Evolutionary conservation across 306 rosid species (phyloP).

Genomic region (Phaseolus lunatus): DNA sequence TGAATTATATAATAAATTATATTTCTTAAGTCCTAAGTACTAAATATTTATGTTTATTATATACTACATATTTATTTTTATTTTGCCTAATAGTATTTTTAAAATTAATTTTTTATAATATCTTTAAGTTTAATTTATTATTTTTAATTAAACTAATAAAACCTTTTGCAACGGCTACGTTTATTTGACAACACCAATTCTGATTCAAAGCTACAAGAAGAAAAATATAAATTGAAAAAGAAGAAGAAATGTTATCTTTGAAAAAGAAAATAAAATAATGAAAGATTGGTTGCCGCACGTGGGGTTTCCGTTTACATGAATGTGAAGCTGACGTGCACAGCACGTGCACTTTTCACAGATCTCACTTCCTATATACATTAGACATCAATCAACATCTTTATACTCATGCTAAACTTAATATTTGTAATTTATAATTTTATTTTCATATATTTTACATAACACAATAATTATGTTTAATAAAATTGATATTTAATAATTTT

Average conservation of each 20-base stretch:
- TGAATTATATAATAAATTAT: too few species aligned
- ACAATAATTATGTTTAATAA: neutral
- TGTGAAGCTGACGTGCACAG: neutral
- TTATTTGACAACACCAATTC: neutral
- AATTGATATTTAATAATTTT: neutral
- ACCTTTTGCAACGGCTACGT: neutral
- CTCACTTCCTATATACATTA: neutral
- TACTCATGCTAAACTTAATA: neutral
- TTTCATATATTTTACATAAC: neutral
- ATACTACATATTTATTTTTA: too few species aligned
- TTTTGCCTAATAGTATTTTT: too few species aligned
- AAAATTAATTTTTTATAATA: too few species aligned
- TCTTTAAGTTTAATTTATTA: neutral
- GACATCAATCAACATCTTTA: neutral
- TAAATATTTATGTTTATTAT: too few species aligned
- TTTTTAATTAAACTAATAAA: neutral
- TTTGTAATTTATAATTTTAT: neutral
- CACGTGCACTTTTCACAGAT: neutral
- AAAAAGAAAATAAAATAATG: neutral
- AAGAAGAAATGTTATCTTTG: too few species aligned
- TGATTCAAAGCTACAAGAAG: neutral
- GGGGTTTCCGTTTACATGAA: constrained; percentile 20
- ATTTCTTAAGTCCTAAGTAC: too few species aligned
- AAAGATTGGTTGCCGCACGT: neutral
- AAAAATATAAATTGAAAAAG: neutral